Evolutionary conservation across 441 rosid genomes (phyloP), one percentile per base, ranked within the genome.

Genomic region (Gossypium lobatum): DNA sequence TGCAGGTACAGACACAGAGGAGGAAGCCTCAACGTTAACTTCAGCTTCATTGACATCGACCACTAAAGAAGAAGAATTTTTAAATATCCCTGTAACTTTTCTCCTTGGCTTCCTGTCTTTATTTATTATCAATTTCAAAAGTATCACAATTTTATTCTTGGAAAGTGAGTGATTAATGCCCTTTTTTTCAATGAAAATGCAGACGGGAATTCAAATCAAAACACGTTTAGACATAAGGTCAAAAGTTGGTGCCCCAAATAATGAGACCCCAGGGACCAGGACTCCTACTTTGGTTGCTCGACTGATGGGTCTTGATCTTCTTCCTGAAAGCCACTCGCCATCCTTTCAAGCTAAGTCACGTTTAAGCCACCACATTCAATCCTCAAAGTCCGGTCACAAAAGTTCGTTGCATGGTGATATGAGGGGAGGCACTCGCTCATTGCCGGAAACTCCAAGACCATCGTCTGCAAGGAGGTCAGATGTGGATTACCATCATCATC

Each of bases 241-340:
- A 58, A 23, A 23, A 23, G 34, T 13, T 59, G 60, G 26, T 18
- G 60, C 4, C 4, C 14, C 5, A 18, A 8, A 55, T 8, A 59
- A 10, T 25, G 37, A 23, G 34, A 59, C 63, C 8, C 92, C 97
- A 2, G 87, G 86, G 25, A 77, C 87, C 76, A 89, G 86, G 82
- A 89, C 96, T 37, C 99, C 99, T 45, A 92, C 82, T 66, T 82
- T 95, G 67, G 96, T 95, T 0, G 99, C 97, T 9, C 86, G 97
- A 65, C 88, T 95, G 48, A 92, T 95, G 99, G 99, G 99, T 45
- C 97, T 95, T 31, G 99, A 95, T 63, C 88, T 88, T 77, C 91
- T 90, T 61, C 97, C 97, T 0, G 92, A 88, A 11, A 68, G 73
- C 72, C 65, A 31, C 65, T 77, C 82, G 17, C 72, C 85, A 7